These are phyloP conservation scores for Cryptosporidium viatorum DNA, from an alignment of 169 alveolate genomes.

Conservation along the genomic window DNA sequence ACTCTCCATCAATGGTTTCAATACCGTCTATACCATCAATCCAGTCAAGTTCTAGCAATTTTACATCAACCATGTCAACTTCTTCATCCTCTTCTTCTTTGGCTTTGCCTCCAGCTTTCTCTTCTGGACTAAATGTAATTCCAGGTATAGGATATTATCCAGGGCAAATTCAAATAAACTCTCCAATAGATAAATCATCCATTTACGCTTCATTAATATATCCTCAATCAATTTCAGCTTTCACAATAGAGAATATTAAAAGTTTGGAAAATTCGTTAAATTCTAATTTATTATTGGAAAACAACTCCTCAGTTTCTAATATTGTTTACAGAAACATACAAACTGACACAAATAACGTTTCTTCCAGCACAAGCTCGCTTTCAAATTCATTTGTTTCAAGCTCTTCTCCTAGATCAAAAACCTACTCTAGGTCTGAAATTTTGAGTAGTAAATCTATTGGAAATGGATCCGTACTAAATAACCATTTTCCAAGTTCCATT, in stretches of 20 bases:
- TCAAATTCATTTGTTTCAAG: conserved; percentile 7
- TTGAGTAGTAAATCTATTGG: background rate
- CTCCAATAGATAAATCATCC: conserved; percentile 26
- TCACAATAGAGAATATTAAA: background rate
- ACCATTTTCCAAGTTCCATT: background rate
- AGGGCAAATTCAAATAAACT: background rate
- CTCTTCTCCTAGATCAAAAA: background rate
- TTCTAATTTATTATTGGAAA: background rate
- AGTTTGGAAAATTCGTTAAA: background rate
- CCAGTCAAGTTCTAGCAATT: background rate
- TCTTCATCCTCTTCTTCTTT: conserved; percentile 2
- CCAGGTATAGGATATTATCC: background rate
- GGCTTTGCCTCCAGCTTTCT: background rate
- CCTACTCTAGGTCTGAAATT: background rate
- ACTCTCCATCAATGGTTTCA: background rate
- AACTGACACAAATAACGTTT: background rate
- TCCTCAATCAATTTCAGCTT: conserved; percentile 14
- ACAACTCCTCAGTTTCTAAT: background rate
- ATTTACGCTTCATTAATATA: background rate
- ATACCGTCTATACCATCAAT: conserved; percentile 16
- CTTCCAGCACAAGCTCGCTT: background rate
- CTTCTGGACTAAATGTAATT: background rate
- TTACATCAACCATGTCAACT: conserved; percentile 17
- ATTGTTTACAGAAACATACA: conserved; percentile 51
- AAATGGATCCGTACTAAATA: background rate